Evolutionary conservation across 2,329 filamentous ascomycete genomes (phyloP).

Genomic region (Drechslera avenae): DNA sequence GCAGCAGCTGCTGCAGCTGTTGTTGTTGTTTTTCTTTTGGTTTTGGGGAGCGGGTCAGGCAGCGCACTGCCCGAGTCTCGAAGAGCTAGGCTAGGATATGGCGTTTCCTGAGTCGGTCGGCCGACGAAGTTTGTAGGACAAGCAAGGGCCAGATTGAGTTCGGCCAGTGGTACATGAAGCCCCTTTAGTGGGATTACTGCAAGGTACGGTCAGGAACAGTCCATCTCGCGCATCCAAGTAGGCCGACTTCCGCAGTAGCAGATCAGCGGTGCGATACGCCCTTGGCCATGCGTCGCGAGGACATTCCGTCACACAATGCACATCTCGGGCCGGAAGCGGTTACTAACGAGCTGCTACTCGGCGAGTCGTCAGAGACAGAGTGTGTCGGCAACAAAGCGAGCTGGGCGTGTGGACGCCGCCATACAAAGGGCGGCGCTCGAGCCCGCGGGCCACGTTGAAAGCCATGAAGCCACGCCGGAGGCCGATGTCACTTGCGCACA

Average conservation of each 20-base stretch:
- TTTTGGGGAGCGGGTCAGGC: slow-evolving; percentile 7
- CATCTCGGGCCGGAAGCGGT: slow-evolving; percentile 27
- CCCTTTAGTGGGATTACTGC: slow-evolving; percentile 45
- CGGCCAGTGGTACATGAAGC: slow-evolving; percentile 33
- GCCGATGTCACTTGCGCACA: not conserved
- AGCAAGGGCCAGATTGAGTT: slow-evolving; percentile 32
- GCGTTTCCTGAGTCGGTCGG: slow-evolving; percentile 29
- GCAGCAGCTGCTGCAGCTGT: too few relatives aligned
- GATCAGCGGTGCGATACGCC: slow-evolving; percentile 35
- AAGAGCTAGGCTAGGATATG: slow-evolving; percentile 16
- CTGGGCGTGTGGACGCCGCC: slow-evolving; percentile 23
- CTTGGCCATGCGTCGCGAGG: slow-evolving; percentile 39
- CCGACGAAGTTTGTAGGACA: slow-evolving; percentile 31
- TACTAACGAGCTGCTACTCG: slow-evolving; percentile 26
- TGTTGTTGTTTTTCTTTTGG: slow-evolving; percentile 8
- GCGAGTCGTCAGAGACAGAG: slow-evolving; percentile 27
- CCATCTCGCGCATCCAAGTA: slow-evolving; percentile 12
- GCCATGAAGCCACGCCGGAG: slow-evolving; percentile 10
- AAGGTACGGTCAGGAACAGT: slow-evolving; percentile 41
- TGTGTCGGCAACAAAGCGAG: slow-evolving; percentile 16
- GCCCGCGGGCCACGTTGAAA: slow-evolving; percentile 20
- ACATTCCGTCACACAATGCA: slow-evolving; percentile 30
- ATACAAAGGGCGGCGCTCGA: slow-evolving; percentile 28
- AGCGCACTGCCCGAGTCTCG: slow-evolving; percentile 4
- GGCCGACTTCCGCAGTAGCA: slow-evolving; percentile 35